Conservation (phyloP, 192 early-diverging fungal genomes). For the Allomyces macrogynus region DNA sequence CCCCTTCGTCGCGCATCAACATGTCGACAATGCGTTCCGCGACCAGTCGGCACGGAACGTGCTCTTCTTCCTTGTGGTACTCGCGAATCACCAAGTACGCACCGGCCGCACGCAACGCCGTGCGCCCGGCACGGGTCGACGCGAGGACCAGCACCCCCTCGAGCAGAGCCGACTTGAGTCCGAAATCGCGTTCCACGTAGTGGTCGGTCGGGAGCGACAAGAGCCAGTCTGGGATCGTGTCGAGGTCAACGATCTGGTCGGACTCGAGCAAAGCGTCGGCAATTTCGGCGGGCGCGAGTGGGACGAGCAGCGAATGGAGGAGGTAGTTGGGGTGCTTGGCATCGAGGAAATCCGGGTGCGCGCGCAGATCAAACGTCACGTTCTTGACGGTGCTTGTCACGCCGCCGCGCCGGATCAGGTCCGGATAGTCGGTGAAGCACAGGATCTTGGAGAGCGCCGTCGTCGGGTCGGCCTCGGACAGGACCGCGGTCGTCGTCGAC, state of each 20-base stretch:
- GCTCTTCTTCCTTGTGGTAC: conserved; percentile 51
- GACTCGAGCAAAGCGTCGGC: not conserved
- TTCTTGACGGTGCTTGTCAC: conserved; percentile 73
- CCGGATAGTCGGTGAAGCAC: conserved; percentile 63
- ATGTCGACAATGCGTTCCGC: conserved; percentile 66
- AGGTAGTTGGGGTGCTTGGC: conserved; percentile 23
- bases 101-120: conserved; percentile 55
- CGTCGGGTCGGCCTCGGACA: conserved; percentile 36
- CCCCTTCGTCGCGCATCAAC: conserved; percentile 56
- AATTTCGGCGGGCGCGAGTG: not conserved
- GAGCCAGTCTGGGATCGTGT: not conserved
- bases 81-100: conserved; percentile 74
- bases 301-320: not conserved
- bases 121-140: conserved; percentile 48
- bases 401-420: conserved; percentile 74
- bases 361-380: conserved; percentile 42
- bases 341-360: conserved; percentile 72
- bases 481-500: conserved; percentile 6
- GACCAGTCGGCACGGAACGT: conserved; percentile 45
- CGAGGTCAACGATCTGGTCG: not conserved
- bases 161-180: conserved; percentile 47
- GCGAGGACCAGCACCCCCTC: conserved; percentile 68
- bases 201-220: not conserved
- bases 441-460: conserved; percentile 66
- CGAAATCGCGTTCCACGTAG: conserved; percentile 40